Percentiles rank a stretch among this genome's conserved stretches.
These are phyloP conservation scores for Colletotrichum musae DNA, from an alignment of 2,329 filamentous ascomycete species.

Conservation along the genomic window DNA sequence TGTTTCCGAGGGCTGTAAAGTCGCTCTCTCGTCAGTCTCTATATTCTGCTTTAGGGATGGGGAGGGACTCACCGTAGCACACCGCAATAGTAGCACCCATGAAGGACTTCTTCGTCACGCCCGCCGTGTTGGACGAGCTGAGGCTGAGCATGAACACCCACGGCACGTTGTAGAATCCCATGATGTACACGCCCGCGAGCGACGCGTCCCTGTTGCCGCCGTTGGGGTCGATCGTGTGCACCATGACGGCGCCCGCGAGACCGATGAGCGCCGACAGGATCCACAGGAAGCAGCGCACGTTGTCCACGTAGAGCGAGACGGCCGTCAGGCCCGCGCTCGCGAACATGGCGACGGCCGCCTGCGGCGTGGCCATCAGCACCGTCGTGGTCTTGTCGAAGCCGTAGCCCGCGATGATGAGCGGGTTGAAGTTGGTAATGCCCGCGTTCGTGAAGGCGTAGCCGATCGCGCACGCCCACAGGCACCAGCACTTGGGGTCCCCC, in stretches of 20 bases:
- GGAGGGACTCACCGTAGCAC: constrained; percentile 42
- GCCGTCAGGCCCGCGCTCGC: constrained; percentile 44
- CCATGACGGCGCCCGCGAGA: constrained; percentile 47
- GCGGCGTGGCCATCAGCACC: constrained; percentile 50
- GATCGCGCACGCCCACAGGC: constrained; percentile 73
- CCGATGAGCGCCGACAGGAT: constrained; percentile 45
- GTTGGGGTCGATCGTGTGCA: constrained; percentile 43
- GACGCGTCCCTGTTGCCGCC: constrained; percentile 44
- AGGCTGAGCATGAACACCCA: constrained; percentile 49
- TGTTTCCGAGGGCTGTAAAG: constrained; percentile 47
- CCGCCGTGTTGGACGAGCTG: constrained; percentile 49
- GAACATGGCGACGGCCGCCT: constrained; percentile 51
- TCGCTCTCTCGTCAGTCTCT: background rate
- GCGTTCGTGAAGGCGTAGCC: constrained; percentile 77
- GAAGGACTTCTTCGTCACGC: constrained; percentile 51
- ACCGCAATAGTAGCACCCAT: constrained; percentile 48
- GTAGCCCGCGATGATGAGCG: constrained; percentile 74
- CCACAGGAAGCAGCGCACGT: constrained; percentile 51
- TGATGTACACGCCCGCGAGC: constrained; percentile 49
- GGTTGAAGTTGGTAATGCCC: constrained; percentile 76
- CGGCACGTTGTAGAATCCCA: constrained; percentile 52
- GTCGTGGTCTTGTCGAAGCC: constrained; percentile 72
- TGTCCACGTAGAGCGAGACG: constrained; percentile 47
- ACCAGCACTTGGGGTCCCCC: constrained; percentile 66
- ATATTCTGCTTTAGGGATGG: too few species aligned